Conservation (phyloP, 2,329 filamentous ascomycete genomes). For the Alternaria novae-zelandiae region DNA sequence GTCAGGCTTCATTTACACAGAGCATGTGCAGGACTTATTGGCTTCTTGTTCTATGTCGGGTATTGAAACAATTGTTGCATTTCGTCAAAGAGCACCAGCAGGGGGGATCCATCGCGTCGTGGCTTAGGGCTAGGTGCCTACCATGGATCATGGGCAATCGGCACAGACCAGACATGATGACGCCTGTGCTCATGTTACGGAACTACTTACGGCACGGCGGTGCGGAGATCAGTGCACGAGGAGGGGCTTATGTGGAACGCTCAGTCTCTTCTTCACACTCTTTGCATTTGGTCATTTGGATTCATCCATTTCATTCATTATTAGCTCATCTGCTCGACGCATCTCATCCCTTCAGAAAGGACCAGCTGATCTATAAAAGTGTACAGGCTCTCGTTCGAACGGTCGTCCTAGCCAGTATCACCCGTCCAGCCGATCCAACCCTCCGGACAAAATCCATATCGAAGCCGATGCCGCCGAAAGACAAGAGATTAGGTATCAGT, state of each 20-base stretch:
- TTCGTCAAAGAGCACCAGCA: not conserved
- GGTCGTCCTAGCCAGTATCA: constrained; percentile 3
- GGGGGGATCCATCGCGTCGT: not conserved
- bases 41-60: not conserved
- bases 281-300: constrained; percentile 8
- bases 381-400: constrained; percentile 7
- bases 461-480: constrained; percentile 24
- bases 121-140: constrained; percentile 13
- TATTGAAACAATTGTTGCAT: constrained; percentile 1
- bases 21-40: not conserved
- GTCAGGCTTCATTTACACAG: not conserved
- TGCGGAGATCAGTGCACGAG: constrained; percentile 26
- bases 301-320: constrained; percentile 28
- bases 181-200: constrained; percentile 36
- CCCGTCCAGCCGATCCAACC: constrained; percentile 9
- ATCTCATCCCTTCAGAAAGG: constrained; percentile 10
- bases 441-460: constrained; percentile 8
- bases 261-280: constrained; percentile 24
- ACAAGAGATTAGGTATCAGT: constrained; percentile 27
- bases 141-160: constrained; percentile 23
- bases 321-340: constrained; percentile 23
- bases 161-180: constrained; percentile 28
- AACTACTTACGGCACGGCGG: constrained; percentile 31
- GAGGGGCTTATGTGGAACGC: constrained; percentile 26
- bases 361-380: constrained; percentile 22